Conservation (phyloP, 306 rosid genomes). For the Cyamopsis tetragonoloba region DNA sequence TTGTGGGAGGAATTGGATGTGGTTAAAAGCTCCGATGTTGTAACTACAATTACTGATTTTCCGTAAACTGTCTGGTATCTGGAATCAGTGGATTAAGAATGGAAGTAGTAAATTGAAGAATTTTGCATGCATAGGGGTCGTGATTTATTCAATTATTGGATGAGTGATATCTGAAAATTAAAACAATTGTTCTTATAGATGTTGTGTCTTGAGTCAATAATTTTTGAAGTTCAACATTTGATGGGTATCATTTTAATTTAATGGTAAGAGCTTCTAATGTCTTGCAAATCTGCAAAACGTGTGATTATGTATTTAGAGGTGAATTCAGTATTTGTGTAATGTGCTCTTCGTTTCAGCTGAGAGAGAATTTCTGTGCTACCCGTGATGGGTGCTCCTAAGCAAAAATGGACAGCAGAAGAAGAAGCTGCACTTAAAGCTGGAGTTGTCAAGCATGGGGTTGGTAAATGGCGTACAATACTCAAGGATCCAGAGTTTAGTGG, state of each 20-base stretch:
- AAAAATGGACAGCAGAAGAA: conserved; percentile 91
- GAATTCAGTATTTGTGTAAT: neutral
- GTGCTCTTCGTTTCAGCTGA: conserved; percentile 34
- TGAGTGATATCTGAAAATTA: neutral
- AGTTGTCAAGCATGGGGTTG: conserved; percentile 93
- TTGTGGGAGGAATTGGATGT: neutral
- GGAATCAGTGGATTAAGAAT: neutral
- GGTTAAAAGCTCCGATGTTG: neutral
- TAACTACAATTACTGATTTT: neutral
- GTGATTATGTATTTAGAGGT: neutral
- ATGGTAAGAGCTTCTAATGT: neutral
- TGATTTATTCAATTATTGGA: neutral
- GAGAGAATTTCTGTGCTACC: conserved; percentile 24
- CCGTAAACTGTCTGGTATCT: neutral
- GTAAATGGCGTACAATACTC: conserved; percentile 96
- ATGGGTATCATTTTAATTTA: neutral
- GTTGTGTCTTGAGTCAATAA: neutral
- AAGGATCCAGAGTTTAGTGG: conserved; percentile 83
- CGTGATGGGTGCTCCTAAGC: conserved; percentile 97
- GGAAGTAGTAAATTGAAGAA: neutral
- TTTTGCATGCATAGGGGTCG: neutral
- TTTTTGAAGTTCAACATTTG: neutral
- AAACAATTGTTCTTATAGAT: neutral
- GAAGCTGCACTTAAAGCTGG: conserved; percentile 97
- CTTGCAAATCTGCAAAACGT: neutral